Evolutionary conservation across 768 basidiomycete species (phyloP).

Genomic region (Tricholoma sp.): DNA sequence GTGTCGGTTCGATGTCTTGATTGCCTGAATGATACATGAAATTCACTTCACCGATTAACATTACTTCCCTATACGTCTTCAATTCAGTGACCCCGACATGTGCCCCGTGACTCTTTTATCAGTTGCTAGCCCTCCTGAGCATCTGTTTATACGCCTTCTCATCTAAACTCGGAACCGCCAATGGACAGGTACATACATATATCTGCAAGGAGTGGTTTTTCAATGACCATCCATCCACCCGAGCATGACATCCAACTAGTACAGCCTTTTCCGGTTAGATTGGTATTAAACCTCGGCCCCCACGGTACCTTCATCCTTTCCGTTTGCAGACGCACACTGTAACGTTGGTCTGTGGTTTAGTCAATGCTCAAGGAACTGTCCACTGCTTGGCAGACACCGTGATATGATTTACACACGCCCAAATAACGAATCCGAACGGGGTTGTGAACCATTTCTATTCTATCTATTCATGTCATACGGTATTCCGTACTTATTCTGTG

Average conservation of each 20-base stretch:
- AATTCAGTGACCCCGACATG: neutral
- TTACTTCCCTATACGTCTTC: neutral
- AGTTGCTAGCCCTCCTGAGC: neutral
- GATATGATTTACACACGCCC: no score
- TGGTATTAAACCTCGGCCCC: neutral
- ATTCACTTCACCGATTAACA: no score
- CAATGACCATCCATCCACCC: no score
- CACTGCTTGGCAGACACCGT: no score
- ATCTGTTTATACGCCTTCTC: no score
- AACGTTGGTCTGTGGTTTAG: neutral
- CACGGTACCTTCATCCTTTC: neutral
- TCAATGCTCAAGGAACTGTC: neutral
- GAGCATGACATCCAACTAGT: no score
- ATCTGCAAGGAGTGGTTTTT: no score
- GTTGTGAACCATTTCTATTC: conserved; percentile 5
- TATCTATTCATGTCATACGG: conserved; percentile 14
- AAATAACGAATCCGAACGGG: no score
- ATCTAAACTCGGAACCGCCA: no score
- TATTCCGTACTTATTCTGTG: conserved; percentile 19
- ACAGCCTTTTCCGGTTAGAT: neutral
- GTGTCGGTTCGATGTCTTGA: no score
- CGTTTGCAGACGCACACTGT: neutral
- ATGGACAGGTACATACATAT: no score
- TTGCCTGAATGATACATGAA: no score
- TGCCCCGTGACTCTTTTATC: neutral